Evolutionary conservation across 495 filamentous ascomycete species (phyloP), one percentile per base, ranked within the genome.

Genomic region (Penicillium bialowiezense): DNA sequence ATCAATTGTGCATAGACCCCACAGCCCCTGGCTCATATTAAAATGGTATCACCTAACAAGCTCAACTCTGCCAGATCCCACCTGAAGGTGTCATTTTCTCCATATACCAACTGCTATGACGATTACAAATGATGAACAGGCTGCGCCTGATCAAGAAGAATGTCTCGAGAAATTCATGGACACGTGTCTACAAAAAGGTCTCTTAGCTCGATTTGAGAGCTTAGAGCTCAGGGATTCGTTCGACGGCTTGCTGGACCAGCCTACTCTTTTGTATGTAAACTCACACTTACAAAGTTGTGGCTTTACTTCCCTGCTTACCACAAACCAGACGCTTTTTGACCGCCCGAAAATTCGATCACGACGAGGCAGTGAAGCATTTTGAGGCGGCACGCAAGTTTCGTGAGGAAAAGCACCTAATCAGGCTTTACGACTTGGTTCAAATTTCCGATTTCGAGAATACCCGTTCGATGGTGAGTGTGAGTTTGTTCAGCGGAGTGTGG

Each of bases 241-340:
- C 9, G 55, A 67, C 43, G 65, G 65, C 1, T 29, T 70, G 35
- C 61, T 54, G 1, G 67, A 70, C 29, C 53, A 62, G 15, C 17
- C 36, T 4, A 62, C 65, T 2, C 57, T 70, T 5, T 41, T 63
- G 67, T 70, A 47, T 13, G 56, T n/a, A n/a, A n/a, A n/a, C n/a
- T n/a, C n/a, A n/a, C 47, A 15, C 17, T 35, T 18, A 10, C 20
- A 4, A 26, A 28, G 6, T 29, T 5, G 4, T 15, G 7, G n/a
- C n/a, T 10, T 28, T 6, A 2, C 14, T 10, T 14, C 8, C 14
- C 38, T 28, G n/a, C 32, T 58, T 3, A 60, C 26, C 1, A 4
- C 13, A n/a, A n/a, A 18, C 26, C 23, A 69, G 60, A 48, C 59
- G 67, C 7, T 72, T 67, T 41, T 52, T 72, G 19, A 46, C 52